Conservation (phyloP, 192 early-diverging fungal species). For the Backusella tuberculispora region DNA sequence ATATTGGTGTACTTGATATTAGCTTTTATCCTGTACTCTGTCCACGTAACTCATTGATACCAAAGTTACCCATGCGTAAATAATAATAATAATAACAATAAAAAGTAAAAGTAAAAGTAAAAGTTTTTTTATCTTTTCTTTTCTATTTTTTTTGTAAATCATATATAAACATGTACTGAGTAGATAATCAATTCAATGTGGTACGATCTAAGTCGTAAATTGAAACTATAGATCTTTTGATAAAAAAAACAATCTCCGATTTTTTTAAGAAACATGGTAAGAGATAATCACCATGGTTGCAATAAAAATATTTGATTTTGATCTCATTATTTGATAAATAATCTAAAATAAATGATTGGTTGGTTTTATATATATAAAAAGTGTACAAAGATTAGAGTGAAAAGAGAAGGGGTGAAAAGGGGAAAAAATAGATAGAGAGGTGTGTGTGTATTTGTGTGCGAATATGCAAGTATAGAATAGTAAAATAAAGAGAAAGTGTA, state of each 20-base stretch:
- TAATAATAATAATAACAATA: background rate
- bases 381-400: background rate
- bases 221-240: constrained; percentile 6
- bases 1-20: constrained; percentile 33
- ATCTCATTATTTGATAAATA: background rate
- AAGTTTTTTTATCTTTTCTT: background rate
- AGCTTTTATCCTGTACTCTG: constrained; percentile 25
- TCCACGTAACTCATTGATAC: background rate
- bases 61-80: background rate
- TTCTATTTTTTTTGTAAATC: background rate
- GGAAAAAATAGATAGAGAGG: background rate
- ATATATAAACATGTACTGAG: background rate
- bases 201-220: constrained; percentile 12
- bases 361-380: background rate
- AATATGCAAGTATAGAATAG: background rate
- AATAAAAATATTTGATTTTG: background rate
- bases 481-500: background rate
- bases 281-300: background rate
- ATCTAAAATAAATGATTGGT: background rate
- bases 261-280: background rate
- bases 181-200: constrained; percentile 4
- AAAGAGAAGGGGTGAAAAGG: background rate
- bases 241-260: constrained; percentile 11
- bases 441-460: background rate
- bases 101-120: background rate